A percentile compares a stretch with the other conserved stretches of the same genome.
Conservation (phyloP, 2,329 filamentous ascomycete genomes). For the Neonectria coccinea region DNA sequence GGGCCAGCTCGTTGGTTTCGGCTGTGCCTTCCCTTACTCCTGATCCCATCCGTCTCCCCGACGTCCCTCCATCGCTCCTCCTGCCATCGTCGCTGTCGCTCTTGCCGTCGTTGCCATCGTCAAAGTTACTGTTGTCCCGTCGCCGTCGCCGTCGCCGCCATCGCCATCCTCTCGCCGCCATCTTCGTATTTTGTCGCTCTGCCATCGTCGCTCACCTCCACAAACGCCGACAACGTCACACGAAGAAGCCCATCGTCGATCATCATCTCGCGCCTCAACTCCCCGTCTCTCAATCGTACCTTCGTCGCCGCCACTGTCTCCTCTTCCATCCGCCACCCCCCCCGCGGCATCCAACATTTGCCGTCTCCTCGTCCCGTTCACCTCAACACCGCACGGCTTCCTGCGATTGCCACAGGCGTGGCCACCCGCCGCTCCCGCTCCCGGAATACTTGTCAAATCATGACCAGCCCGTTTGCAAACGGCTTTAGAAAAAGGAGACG, state of each 20-base stretch:
- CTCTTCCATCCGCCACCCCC: not conserved
- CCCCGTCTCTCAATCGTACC: conserved; percentile 1
- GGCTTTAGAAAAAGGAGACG: conserved; percentile 42
- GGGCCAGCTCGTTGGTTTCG: conserved; percentile 4
- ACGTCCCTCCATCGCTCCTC: conserved; percentile 4
- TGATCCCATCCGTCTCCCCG: conserved; percentile 11
- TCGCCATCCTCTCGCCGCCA: not conserved
- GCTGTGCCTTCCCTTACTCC: conserved; percentile 6
- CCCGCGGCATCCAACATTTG: not conserved
- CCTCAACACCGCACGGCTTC: conserved; percentile 2
- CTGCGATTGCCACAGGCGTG: conserved; percentile 23
- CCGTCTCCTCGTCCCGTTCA: not conserved
- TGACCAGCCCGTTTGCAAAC: conserved; percentile 35
- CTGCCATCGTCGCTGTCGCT: not conserved
- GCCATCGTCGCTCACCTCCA: conserved; percentile 4
- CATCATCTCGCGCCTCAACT: conserved; percentile 1
- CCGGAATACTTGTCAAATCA: conserved; percentile 34
- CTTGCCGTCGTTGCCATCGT: not conserved
- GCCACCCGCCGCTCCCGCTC: conserved; percentile 7
- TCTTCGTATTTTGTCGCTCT: too few species aligned
- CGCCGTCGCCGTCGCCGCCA: not conserved
- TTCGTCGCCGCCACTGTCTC: not conserved
- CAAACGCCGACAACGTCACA: not conserved
- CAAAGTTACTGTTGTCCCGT: not conserved
- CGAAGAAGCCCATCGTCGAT: not conserved